Evolutionary conservation across 306 rosid genomes (phyloP).

Genomic region (Inga leiocalycina): DNA sequence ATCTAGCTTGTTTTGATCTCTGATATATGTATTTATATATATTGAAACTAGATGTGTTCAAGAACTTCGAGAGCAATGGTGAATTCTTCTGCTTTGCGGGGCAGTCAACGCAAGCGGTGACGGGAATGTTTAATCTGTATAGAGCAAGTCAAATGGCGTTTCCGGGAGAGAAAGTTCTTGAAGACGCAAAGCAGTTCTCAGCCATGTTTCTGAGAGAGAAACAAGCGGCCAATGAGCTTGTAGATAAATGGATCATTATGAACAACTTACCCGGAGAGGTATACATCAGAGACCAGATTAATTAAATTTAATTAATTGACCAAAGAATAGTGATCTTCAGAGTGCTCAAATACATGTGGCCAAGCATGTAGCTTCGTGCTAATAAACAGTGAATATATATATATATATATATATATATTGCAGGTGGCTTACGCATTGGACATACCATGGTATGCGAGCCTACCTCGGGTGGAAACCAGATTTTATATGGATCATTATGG

Average conservation of each 20-base stretch:
- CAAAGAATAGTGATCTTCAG: neutral
- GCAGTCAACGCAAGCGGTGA: constrained; percentile 77
- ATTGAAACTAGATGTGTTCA: constrained; percentile 62
- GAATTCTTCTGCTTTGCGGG: constrained; percentile 78
- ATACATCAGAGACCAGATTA: neutral
- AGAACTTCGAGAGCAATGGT: constrained; percentile 69
- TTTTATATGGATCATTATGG: constrained; percentile 85
- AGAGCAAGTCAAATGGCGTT: constrained; percentile 67
- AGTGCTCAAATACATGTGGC: neutral
- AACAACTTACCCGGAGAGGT: constrained; percentile 88
- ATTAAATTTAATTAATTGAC: neutral
- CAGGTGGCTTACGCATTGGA: constrained; percentile 82
- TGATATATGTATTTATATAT: neutral
- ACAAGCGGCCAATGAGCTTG: constrained; percentile 55
- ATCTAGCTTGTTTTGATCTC: neutral
- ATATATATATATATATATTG: neutral
- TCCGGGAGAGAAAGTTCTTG: constrained; percentile 73
- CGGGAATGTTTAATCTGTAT: constrained; percentile 76
- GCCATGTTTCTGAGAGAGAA: constrained; percentile 60
- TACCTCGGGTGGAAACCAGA: constrained; percentile 80
- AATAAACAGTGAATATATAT: neutral
- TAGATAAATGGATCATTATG: constrained; percentile 88
- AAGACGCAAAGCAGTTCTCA: constrained; percentile 62
- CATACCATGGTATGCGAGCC: constrained; percentile 80
- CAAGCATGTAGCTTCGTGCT: neutral